Percentiles rank a stretch among this genome's conserved stretches.
These are phyloP conservation scores for Uronychia binucleata DNA, from an alignment of 73 alveolate species.

Conservation along the genomic window DNA sequence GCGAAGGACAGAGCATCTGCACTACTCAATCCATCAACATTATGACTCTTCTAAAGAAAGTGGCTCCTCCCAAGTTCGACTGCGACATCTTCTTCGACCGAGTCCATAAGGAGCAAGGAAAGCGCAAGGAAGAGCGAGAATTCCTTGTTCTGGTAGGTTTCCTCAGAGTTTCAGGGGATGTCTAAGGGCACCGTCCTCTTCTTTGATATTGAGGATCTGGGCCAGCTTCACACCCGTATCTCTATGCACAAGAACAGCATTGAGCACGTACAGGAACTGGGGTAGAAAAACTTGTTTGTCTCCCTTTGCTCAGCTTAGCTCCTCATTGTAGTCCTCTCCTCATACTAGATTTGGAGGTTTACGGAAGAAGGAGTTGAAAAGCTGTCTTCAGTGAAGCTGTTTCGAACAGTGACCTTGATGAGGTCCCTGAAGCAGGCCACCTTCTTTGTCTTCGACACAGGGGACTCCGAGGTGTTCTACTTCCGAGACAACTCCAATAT, in stretches of 20 bases:
- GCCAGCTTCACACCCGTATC: background rate
- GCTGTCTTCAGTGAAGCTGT: background rate
- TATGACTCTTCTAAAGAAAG: constrained; percentile 15
- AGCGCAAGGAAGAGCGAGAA: background rate
- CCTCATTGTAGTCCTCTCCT: background rate
- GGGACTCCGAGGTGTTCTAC: background rate
- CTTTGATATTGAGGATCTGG: background rate
- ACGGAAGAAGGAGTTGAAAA: background rate
- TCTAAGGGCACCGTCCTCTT: background rate
- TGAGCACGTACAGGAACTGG: background rate
- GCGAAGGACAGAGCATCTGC: background rate
- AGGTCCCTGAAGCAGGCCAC: background rate
- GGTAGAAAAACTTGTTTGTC: background rate
- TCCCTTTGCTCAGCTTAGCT: background rate
- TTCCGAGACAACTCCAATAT: background rate
- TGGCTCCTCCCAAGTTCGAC: constrained; percentile 38
- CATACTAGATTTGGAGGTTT: background rate
- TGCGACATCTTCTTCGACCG: constrained; percentile 35
- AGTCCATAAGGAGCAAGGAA: background rate
- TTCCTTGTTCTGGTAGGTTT: background rate
- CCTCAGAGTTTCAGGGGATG: background rate
- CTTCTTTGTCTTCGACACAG: background rate
- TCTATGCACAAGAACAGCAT: constrained; percentile 1
- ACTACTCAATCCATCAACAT: constrained; percentile 26
- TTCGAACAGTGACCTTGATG: background rate